Base-by-base conservation (phyloP, 495 filamentous ascomycete genomes). In the Penicillium chermesinum region DNA sequence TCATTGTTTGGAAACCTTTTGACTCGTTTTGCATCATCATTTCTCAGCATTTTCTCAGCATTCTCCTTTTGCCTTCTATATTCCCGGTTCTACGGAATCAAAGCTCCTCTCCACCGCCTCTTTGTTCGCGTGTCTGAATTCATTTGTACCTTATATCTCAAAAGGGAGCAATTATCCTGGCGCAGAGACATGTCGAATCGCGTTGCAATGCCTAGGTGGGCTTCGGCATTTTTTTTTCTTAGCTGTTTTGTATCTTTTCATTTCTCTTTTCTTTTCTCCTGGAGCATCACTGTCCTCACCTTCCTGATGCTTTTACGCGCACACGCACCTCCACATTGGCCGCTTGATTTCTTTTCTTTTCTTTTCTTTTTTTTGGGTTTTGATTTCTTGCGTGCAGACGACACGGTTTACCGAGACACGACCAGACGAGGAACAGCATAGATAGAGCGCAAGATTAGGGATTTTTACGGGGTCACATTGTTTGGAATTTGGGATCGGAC, bases 111-210 rank as follows among this genome's bases (percentile, higher is more conserved):
- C 25, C 25, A 32, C 30, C 53, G 45, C 50, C 41, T 53, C 52
- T 51, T 47, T 22, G 49, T 53, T 46, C 39, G 55, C 51, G 43
- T 44, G 58, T 59, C 39, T 62, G 51, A 38, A 41, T 58, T 57
- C 56, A 36, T 57, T 52, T 65, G 54, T 67, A 59, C 48, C 47
- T 30, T 53, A 59, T 53, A 58, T 61, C 57, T 49, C 48, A 45
- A 50, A n/a, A 57, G 56, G 59, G 50, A 50, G 42, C 48, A 53
- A 54, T 41, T 54, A 50, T 52, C 52, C 62, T 55, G 54, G 61
- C 59, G 69, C 65, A 68, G 66, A 54, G 59, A 57, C 52, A 40
- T 54, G 51, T 57, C 58, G 59, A 55, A 58, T 66, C 42, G 49
- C 48, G 46, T 54, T 54, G 44, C 50, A 33, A 36, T 41, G 40